Evolutionary conservation across 768 basidiomycete species (phyloP).

Genomic region (Pisolithus tinctorius): DNA sequence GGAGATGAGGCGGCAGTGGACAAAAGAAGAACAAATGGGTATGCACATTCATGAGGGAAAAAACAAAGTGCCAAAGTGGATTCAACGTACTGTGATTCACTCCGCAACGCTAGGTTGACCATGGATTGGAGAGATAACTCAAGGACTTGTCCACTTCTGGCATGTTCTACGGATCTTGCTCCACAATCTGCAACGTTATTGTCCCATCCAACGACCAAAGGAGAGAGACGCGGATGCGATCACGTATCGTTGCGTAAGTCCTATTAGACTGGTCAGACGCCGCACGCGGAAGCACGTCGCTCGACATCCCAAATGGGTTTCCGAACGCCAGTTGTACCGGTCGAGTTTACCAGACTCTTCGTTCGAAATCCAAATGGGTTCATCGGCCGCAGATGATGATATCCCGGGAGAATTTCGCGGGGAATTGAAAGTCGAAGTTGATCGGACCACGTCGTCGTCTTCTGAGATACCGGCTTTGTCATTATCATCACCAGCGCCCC

Average conservation of each 20-base stretch:
- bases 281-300: constrained; percentile 31
- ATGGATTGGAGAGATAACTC: constrained; percentile 48
- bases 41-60: background rate
- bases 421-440: constrained; percentile 19
- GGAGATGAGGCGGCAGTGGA: too few species aligned
- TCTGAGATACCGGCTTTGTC: constrained; percentile 9
- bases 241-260: constrained; percentile 9
- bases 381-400: constrained; percentile 26
- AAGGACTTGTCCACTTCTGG: constrained; percentile 27
- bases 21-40: background rate
- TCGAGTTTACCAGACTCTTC: constrained; percentile 6
- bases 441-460: constrained; percentile 10
- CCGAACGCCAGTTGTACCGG: constrained; percentile 9
- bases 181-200: constrained; percentile 32
- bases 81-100: background rate
- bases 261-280: constrained; percentile 7
- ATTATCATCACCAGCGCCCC: constrained; percentile 9
- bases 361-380: constrained; percentile 26
- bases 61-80: background rate
- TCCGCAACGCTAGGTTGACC: constrained; percentile 32
- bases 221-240: constrained; percentile 29
- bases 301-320: constrained; percentile 24
- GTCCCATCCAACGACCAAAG: constrained; percentile 51
- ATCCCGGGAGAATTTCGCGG: constrained; percentile 15
- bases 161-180: constrained; percentile 34